Evolutionary conservation across 2,329 filamentous ascomycete species (phyloP).

Genomic region (Orbilia javanica): DNA sequence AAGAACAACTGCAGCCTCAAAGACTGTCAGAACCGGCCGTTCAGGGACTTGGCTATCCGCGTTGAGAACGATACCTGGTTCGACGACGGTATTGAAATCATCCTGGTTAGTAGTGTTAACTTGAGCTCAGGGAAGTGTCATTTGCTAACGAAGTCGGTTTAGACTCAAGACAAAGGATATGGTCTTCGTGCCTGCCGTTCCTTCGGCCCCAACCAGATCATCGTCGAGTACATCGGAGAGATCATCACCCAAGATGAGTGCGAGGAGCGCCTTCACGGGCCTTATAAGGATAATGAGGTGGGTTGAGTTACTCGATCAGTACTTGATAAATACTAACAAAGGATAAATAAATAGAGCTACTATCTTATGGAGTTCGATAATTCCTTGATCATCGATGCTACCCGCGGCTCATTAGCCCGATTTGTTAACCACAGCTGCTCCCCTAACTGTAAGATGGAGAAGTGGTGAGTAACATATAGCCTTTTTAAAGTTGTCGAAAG

Average conservation of each 20-base stretch:
- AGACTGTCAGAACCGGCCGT: conserved; percentile 86
- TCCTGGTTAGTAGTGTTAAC: conserved; percentile 67
- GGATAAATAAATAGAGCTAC: conserved; percentile 78
- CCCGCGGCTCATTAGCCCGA: conserved; percentile 91
- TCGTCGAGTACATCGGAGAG: conserved; percentile 97
- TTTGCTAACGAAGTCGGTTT: conserved; percentile 13
- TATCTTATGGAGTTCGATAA: conserved; percentile 99
- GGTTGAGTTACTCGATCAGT: conserved; percentile 62
- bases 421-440: conserved; percentile 91
- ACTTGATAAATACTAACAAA: neutral
- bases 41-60: conserved; percentile 81
- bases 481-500: neutral
- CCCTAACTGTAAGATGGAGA: conserved; percentile 97
- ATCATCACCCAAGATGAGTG: conserved; percentile 96
- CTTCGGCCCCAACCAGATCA: conserved; percentile 91
- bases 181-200: conserved; percentile 90
- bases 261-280: conserved; percentile 89
- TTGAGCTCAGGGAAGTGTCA: neutral
- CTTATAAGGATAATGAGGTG: conserved; percentile 94
- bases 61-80: conserved; percentile 84
- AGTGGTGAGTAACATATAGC: conserved; percentile 70
- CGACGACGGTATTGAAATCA: conserved; percentile 92
- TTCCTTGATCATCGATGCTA: conserved; percentile 98
- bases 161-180: conserved; percentile 87
- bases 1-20: conserved; percentile 85